phyloP scores from a whole-genome alignment of 75 land plant genomes.

The Selaginella tamariscina region DNA sequence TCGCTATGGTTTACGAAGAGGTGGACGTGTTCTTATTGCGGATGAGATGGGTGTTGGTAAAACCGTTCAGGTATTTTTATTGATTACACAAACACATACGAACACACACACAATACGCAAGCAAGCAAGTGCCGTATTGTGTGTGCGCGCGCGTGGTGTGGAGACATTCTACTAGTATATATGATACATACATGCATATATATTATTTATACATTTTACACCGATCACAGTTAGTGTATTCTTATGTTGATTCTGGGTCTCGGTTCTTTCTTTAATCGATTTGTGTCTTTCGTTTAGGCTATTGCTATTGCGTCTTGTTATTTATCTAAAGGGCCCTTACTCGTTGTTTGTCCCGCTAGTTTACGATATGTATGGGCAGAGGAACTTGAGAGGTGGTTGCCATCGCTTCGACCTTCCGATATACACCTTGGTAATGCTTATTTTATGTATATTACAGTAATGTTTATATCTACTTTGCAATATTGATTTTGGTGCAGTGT shows the following conservation, averaged over 20 bases:
- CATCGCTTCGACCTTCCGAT: slow-evolving; percentile 57
- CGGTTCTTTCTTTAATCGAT: too few relatives aligned
- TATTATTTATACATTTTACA: too few relatives aligned
- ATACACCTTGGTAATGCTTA: slow-evolving; percentile 70
- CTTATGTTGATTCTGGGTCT: too few relatives aligned
- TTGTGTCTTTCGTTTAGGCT: slow-evolving; percentile 39
- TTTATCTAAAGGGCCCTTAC: slow-evolving; percentile 53
- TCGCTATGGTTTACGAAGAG: slow-evolving; percentile 68
- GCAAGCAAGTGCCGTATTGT: too few relatives aligned
- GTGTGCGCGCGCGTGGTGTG: too few relatives aligned
- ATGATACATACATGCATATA: too few relatives aligned
- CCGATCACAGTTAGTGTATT: too few relatives aligned
- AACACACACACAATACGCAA: too few relatives aligned
- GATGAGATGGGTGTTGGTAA: slow-evolving; percentile 99
- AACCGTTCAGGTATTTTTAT: slow-evolving; percentile 68
- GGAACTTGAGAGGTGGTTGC: slow-evolving; percentile 93
- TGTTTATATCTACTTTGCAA: neutral
- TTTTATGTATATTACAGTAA: neutral
- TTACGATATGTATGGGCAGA: slow-evolving; percentile 88
- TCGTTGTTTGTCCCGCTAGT: slow-evolving; percentile 90
- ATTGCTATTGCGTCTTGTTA: slow-evolving; percentile 83
- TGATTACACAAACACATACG: too few relatives aligned
- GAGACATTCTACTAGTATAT: too few relatives aligned
- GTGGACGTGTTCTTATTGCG: slow-evolving; percentile 82
- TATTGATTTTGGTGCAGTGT: slow-evolving; percentile 39